Conservation (phyloP, 768 basidiomycete species). For the Tricholoma hemisulphureum region DNA sequence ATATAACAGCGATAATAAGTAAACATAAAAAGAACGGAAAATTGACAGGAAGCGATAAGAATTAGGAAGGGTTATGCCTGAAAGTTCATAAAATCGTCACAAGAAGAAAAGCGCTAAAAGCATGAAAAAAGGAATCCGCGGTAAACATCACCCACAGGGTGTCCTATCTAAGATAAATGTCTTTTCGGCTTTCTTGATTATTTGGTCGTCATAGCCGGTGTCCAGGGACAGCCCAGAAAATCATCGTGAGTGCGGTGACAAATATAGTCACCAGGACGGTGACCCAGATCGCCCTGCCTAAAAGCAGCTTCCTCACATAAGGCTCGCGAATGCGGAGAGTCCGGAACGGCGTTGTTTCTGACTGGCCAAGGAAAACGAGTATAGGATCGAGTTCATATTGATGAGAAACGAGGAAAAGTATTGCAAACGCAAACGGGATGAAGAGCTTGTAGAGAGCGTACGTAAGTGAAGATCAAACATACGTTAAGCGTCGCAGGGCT, state of each 20-base stretch:
- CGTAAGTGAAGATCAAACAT: constrained; percentile 12
- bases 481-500: neutral
- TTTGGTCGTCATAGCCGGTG: constrained; percentile 62
- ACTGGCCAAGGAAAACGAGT: constrained; percentile 89
- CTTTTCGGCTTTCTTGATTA: neutral
- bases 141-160: constrained; percentile 5
- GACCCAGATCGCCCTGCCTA: constrained; percentile 92
- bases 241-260: constrained; percentile 77
- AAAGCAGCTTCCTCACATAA: constrained; percentile 87
- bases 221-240: constrained; percentile 97
- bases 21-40: constrained; percentile 17
- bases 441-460: constrained; percentile 68
- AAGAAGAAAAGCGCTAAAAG: constrained; percentile 6
- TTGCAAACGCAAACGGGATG: constrained; percentile 86
- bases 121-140: constrained; percentile 12
- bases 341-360: constrained; percentile 96
- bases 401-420: constrained; percentile 90
- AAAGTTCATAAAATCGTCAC: constrained; percentile 17
- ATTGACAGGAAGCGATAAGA: constrained; percentile 13
- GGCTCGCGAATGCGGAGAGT: constrained; percentile 89
- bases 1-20: constrained; percentile 31
- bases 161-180: neutral
- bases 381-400: constrained; percentile 97
- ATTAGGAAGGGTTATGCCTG: constrained; percentile 16
- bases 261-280: constrained; percentile 72